Evolutionary conservation across 2,329 filamentous ascomycete species (phyloP), one percentile per base, ranked within the genome.

Genomic region (Teratosphaeria epicoccoides): DNA sequence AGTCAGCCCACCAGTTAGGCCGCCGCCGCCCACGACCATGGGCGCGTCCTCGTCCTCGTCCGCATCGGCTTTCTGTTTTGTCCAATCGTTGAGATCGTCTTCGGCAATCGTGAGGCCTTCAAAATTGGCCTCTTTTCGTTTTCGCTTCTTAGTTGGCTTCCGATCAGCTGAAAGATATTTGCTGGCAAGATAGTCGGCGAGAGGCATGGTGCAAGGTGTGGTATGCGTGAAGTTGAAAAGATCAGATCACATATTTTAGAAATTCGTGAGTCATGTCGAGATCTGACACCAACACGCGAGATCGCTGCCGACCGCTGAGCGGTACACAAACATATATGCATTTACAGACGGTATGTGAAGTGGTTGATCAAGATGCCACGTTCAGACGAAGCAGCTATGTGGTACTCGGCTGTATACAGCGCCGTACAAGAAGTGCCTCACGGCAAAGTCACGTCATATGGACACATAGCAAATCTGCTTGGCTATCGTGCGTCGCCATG

Each of bases 361-460:
- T 10, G 10, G 17, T 9, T 40, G 40, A 54, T 29, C 28, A 48
- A 46, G 10, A 88, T 88, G 85, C 66, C 83, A 17, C 82, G 82
- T 55, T 82, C 83, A 44, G 85, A 89, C 59, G 86, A 90, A 69
- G 85, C 85, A 11, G 76, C 77, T 56, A 78, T 84, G 20, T 91
- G 89, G 75, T 88, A 85, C 69, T 72, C 72, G 73, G 76, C 85
- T 44, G 89, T 95, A 47, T 96, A 95, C 71, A 73, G 76, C 53
- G 88, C 90, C 12, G 80, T 96, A 3, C 87, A 91, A 68, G 82
- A 95, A 67, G 86, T 97, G 26, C 91, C 93, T 0, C 65, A 70
- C 7, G 91, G 91, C 55, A 85, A 79, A 65, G 89, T 96, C 43
- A 96, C 90, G 1, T 87, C 81, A 46, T 97, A 97, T 66, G 88